These are phyloP conservation scores for Paracamarosporium sp. DNA, from an alignment of 2,329 filamentous ascomycete species.

Conservation along the genomic window DNA sequence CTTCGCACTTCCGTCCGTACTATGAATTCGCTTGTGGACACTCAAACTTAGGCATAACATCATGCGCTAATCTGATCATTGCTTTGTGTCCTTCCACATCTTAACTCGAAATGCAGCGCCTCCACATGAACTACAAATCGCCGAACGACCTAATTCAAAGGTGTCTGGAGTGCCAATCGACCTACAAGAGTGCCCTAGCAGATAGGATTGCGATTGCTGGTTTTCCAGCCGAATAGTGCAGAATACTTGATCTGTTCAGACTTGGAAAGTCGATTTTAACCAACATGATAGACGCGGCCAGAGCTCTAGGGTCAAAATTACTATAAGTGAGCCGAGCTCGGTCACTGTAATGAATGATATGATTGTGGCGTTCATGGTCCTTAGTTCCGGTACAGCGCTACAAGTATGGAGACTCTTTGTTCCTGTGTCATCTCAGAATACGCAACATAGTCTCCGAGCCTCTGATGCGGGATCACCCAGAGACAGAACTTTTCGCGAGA, in stretches of 20 bases:
- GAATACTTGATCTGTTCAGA: constrained; percentile 19
- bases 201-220: neutral
- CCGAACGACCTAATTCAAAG: constrained; percentile 17
- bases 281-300: constrained; percentile 20
- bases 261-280: constrained; percentile 20
- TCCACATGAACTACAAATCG: constrained; percentile 25
- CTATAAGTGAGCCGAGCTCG: too few relatives aligned
- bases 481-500: neutral
- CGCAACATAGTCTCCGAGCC: too few relatives aligned
- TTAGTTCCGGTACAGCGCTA: too few relatives aligned
- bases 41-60: constrained; percentile 5
- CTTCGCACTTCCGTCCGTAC: neutral
- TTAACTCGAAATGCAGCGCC: constrained; percentile 6
- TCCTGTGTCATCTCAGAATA: neutral
- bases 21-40: neutral
- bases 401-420: too few relatives aligned
- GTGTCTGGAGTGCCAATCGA: constrained; percentile 23
- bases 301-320: constrained; percentile 24
- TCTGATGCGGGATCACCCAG: neutral
- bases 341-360: too few relatives aligned
- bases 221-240: constrained; percentile 17
- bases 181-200: constrained; percentile 21
- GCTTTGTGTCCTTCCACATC: too few relatives aligned
- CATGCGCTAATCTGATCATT: neutral
- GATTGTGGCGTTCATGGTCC: too few relatives aligned